Conservation (phyloP, 129 eudicot species). For the Escallonia herrerae region DNA sequence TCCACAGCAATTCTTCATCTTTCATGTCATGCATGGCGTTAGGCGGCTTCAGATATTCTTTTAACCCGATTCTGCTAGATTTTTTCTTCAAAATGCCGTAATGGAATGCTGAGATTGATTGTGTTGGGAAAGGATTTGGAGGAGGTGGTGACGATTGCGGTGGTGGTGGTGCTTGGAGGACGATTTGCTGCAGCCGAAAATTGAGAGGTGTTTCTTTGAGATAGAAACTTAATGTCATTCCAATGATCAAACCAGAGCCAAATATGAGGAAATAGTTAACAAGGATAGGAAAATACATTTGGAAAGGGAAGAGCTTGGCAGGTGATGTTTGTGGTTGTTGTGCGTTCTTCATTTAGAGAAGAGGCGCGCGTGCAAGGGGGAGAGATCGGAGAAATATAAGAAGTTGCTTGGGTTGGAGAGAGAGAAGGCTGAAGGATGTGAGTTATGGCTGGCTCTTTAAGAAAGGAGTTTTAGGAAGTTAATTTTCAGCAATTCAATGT, state of each 20-base stretch:
- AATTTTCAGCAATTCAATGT: neutral
- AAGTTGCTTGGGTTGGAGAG: neutral
- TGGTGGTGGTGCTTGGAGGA: slow-evolving; percentile 1
- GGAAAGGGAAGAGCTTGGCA: slow-evolving; percentile 16
- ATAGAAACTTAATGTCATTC: slow-evolving; percentile 42
- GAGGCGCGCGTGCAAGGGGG: neutral
- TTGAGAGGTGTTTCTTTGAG: slow-evolving; percentile 23
- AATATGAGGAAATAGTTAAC: slow-evolving; percentile 44
- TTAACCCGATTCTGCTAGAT: neutral
- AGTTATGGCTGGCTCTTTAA: neutral
- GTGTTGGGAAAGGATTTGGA: neutral
- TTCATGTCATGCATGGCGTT: slow-evolving; percentile 38
- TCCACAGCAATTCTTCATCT: slow-evolving; percentile 49
- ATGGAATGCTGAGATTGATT: neutral
- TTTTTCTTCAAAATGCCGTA: neutral
- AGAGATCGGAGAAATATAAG: neutral
- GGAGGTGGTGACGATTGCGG: slow-evolving; percentile 2
- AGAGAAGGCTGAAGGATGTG: too few relatives aligned
- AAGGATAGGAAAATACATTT: slow-evolving; percentile 32
- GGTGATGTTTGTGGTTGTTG: slow-evolving; percentile 18
- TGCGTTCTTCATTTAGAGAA: slow-evolving; percentile 32
- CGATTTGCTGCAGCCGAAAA: slow-evolving; percentile 23
- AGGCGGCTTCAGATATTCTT: slow-evolving; percentile 18
- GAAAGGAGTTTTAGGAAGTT: neutral
- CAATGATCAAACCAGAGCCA: slow-evolving; percentile 56